A percentile compares a stretch with the other conserved stretches of the same genome.
phyloP scores from a whole-genome alignment of 306 rosid species.

The Acacia crassicarpa region DNA sequence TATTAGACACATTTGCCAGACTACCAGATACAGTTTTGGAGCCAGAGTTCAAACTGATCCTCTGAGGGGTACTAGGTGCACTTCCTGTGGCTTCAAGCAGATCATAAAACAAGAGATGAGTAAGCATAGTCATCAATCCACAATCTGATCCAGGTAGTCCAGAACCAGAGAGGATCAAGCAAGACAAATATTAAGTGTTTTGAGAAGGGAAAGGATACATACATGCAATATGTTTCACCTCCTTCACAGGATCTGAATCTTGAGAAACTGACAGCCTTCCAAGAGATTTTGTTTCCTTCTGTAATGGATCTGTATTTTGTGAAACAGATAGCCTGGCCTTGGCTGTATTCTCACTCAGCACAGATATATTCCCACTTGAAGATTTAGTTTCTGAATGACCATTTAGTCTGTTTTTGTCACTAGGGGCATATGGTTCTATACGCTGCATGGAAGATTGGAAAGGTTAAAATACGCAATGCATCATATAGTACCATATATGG shows the following conservation, averaged over 20 bases:
- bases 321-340: conserved; percentile 67
- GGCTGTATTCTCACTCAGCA: conserved; percentile 61
- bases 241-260: conserved; percentile 80
- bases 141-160: conserved; percentile 22
- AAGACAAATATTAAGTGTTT: conserved; percentile 1
- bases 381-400: conserved; percentile 82
- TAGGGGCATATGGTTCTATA: conserved; percentile 78
- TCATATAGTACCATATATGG: conserved; percentile 28
- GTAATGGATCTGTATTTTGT: conserved; percentile 75
- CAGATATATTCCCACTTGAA: conserved; percentile 62
- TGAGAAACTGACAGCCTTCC: conserved; percentile 93
- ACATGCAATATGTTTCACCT: conserved; percentile 78
- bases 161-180: conserved; percentile 19
- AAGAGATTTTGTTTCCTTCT: conserved; percentile 81
- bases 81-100: conserved; percentile 84
- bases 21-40: conserved; percentile 61
- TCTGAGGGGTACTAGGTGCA: conserved; percentile 92
- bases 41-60: conserved; percentile 64
- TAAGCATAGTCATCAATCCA: conserved; percentile 29
- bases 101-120: conserved; percentile 38
- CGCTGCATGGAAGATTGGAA: conserved; percentile 62
- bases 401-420: conserved; percentile 63
- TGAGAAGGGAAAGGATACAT: conserved; percentile 42
- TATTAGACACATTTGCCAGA: conserved; percentile 58
- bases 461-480: conserved; percentile 25